Conservation (phyloP, 345 rosid genomes). For the Syzygium oleosum region DNA sequence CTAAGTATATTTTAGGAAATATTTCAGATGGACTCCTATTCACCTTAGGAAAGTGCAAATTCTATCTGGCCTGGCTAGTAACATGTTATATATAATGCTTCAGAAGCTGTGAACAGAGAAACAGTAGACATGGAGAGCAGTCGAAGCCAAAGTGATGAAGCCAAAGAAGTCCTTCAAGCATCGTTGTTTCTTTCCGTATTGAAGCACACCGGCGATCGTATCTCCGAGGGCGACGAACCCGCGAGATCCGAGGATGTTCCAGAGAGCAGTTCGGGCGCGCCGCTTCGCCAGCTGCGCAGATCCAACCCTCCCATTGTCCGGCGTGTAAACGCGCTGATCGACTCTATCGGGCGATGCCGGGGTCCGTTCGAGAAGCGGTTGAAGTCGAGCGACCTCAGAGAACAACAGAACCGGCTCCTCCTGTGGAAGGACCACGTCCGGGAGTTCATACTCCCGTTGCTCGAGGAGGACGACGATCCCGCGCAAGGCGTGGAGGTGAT, state of each 20-base stretch:
- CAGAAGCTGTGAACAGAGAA: too few relatives aligned
- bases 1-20: too few relatives aligned
- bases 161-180: background rate
- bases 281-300: background rate
- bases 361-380: background rate
- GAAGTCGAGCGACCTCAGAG: background rate
- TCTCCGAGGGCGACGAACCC: background rate
- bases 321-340: background rate
- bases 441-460: background rate
- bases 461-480: background rate
- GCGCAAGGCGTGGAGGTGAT: background rate
- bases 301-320: background rate
- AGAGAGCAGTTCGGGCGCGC: background rate
- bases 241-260: background rate
- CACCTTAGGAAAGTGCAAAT: too few relatives aligned
- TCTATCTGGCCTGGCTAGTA: too few relatives aligned
- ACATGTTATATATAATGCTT: too few relatives aligned
- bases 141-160: background rate
- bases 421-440: background rate
- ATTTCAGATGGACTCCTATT: too few relatives aligned
- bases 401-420: background rate
- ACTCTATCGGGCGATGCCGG: background rate
- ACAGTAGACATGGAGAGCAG: too few relatives aligned
- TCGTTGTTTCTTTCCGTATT: background rate
- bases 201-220: background rate